phyloP scores from a whole-genome alignment of 306 rosid genomes.

The Dicorynia guianensis region DNA sequence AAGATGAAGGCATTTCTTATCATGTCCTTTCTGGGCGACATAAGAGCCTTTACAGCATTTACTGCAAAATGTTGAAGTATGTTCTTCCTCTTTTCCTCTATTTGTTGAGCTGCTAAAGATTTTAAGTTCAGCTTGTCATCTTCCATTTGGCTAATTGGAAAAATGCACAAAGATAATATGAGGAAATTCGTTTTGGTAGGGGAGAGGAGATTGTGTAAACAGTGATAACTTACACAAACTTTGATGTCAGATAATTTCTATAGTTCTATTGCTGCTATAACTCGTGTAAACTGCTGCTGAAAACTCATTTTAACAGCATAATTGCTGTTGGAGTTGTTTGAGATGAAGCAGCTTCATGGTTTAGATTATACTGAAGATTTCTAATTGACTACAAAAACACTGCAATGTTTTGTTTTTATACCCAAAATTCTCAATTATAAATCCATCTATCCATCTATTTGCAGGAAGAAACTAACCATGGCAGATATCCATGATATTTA shows the following conservation, averaged over 20 bases:
- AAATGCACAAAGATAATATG: background rate
- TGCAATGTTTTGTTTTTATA: conserved; percentile 22
- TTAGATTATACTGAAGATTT: conserved; percentile 15
- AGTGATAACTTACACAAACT: background rate
- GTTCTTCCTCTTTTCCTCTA: conserved; percentile 35
- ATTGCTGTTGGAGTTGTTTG: background rate
- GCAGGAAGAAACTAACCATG: conserved; percentile 84
- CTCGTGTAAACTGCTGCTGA: background rate
- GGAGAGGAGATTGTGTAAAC: background rate
- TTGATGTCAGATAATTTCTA: background rate
- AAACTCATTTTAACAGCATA: background rate
- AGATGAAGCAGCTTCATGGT: conserved; percentile 17
- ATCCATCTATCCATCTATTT: conserved; percentile 37
- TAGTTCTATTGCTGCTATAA: background rate
- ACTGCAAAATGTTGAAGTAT: conserved; percentile 91
- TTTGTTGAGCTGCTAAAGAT: conserved; percentile 11
- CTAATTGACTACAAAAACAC: background rate
- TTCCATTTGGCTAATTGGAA: conserved; percentile 4
- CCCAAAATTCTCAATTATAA: conserved; percentile 21
- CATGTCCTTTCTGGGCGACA: conserved; percentile 87
- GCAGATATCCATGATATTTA: conserved; percentile 93
- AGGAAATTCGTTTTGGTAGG: background rate
- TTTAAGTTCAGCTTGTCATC: background rate
- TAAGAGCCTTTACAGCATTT: conserved; percentile 88
- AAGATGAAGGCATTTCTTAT: conserved; percentile 75